Evolutionary conservation across 116 monocot species (phyloP).

Genomic region (Iris pallida): DNA sequence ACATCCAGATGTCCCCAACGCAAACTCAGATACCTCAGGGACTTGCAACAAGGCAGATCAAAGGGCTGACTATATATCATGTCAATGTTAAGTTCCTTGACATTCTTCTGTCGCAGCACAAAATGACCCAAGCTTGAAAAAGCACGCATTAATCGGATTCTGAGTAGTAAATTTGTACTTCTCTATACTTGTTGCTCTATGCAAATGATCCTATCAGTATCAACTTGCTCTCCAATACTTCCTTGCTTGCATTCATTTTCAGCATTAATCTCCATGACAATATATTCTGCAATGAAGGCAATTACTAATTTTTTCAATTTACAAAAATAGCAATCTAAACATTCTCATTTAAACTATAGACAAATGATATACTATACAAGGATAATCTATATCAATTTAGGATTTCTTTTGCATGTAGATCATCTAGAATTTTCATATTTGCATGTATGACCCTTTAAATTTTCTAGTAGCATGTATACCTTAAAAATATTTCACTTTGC

Average conservation of each 20-base stretch:
- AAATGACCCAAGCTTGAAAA: neutral
- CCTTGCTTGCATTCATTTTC: neutral
- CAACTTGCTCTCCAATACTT: neutral
- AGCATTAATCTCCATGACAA: neutral
- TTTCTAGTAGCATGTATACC: no score
- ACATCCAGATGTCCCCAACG: neutral
- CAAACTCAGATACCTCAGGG: neutral
- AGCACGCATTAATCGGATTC: neutral
- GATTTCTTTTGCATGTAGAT: no score
- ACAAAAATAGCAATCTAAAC: no score
- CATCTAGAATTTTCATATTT: no score
- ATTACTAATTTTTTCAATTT: neutral
- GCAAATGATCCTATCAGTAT: neutral
- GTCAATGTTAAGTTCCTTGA: neutral
- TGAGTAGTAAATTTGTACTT: neutral
- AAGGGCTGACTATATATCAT: neutral
- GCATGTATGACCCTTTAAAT: no score
- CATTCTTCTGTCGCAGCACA: slow-evolving; percentile 1
- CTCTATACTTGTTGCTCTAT: neutral
- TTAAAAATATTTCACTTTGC: no score
- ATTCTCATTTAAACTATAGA: no score
- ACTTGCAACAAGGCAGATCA: neutral
- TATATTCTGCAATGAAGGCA: neutral
- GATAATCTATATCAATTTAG: no score
- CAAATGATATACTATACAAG: no score